Base-by-base conservation (phyloP, 352 stramenopile species). In the Pythium sp. region DNA sequence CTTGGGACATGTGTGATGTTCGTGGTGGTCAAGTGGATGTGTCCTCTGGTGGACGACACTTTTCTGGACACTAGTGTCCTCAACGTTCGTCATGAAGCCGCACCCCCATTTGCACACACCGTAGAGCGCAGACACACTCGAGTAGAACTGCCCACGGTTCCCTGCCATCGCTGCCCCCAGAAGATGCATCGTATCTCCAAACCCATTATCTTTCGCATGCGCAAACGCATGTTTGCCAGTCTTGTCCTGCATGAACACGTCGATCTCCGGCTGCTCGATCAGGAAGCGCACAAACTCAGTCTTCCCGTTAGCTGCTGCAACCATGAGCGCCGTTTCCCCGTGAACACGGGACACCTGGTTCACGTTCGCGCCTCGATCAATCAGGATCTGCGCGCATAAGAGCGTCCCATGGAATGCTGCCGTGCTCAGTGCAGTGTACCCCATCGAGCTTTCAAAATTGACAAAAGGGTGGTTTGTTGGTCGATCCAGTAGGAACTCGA, bases 91-190 rank as follows among this genome's bases (percentile, higher is more conserved):
- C 75, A 92, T 79, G 62, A 89, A 82, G 5, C 84, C 80, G 24
- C 84, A 92, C 20, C 82, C 84, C 80, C 81, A 90, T 38, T 86
- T 86, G 53, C 84, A 92, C 0, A 89, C 74, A 0, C 79, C 76
- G 32, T 80, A 86, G 18, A 87, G 49, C 6, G 74, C 80, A 14
- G 76, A 87, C 22, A 68, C 55, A 14, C 68, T 75, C 26, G 67
- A 69, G 36, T 82, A 78, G 8, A 80, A 71, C 14, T 73, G 68
- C 5, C 71, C 76, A 24, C 72, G 80, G 22, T 73, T 77, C 2
- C 80, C 82, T 22, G 65, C 71, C 74, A 86, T 86, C 20, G 82
- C 82, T 6, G 71, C 74, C 30, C 70, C 72, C 14, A 91, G 34
- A n/a, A 89, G 20, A 5, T 72, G 62, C 36, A 80, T 68, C 9